Conservation (phyloP, 1,284 basidiomycete genomes). For the Peniophora sp. region DNA sequence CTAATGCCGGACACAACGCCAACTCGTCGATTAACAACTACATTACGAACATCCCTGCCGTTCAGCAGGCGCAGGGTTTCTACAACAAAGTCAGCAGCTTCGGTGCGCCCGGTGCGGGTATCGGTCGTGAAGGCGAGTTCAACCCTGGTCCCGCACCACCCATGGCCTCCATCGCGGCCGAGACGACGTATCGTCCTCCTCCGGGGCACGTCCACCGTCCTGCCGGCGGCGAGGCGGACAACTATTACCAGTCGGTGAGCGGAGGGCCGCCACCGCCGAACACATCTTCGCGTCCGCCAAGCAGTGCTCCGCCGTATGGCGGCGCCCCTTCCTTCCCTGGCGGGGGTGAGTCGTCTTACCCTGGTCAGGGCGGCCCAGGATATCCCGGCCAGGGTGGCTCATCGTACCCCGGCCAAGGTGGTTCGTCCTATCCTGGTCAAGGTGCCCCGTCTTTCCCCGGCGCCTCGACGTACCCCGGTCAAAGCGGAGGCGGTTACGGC, state of each 20-base stretch:
- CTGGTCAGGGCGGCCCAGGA: not conserved
- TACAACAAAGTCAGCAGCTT: slow-evolving; percentile 18
- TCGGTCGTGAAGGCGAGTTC: not conserved
- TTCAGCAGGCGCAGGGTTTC: slow-evolving; percentile 35
- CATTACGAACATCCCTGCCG: slow-evolving; percentile 40
- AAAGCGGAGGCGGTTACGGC: not conserved
- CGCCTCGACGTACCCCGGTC: slow-evolving; percentile 7
- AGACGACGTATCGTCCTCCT: not conserved
- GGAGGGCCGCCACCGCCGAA: not conserved
- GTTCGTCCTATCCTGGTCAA: slow-evolving; percentile 4
- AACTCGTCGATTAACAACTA: slow-evolving; percentile 41
- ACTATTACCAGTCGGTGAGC: not conserved
- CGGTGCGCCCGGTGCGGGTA: slow-evolving; percentile 3
- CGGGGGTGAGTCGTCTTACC: not conserved
- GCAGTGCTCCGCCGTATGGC: not conserved
- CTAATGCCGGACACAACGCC: slow-evolving; percentile 36
- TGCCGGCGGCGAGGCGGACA: not conserved
- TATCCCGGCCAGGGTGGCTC: not conserved
- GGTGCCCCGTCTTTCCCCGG: slow-evolving; percentile 7
- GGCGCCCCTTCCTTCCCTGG: not conserved
- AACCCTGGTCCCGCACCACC: not conserved
- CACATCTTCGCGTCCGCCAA: not conserved
- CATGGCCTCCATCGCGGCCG: not conserved
- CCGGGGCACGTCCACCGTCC: slow-evolving; percentile 1
- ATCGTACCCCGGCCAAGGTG: slow-evolving; percentile 3